Percentiles rank a stretch among this genome's conserved stretches.
phyloP scores from a whole-genome alignment of 257 asterid genomes.

The Ilex aquifolium region DNA sequence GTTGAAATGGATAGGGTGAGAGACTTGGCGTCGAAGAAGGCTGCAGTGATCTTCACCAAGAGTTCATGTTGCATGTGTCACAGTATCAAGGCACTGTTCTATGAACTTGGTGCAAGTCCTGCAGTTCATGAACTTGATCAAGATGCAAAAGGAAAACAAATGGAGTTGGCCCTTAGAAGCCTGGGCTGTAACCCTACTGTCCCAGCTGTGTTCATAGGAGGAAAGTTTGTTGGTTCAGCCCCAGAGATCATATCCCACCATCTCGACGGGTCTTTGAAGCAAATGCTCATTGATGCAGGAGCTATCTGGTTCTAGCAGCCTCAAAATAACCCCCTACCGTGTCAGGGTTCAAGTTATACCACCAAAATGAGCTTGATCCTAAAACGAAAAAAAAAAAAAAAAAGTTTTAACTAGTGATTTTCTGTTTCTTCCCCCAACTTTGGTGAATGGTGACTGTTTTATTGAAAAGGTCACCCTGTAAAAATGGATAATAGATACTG shows the following conservation, averaged over 20 bases:
- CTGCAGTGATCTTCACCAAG: slow-evolving; percentile 73
- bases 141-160: slow-evolving; percentile 46
- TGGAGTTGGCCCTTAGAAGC: slow-evolving; percentile 52
- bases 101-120: slow-evolving; percentile 76
- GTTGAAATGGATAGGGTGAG: slow-evolving; percentile 48
- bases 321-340: not conserved
- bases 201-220: slow-evolving; percentile 76
- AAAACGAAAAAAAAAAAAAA: no score
- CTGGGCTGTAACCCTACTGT: slow-evolving; percentile 68
- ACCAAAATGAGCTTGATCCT: no score
- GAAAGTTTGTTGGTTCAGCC: slow-evolving; percentile 60
- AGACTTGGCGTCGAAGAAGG: slow-evolving; percentile 65
- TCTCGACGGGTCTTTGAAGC: slow-evolving; percentile 67
- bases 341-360: not conserved
- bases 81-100: slow-evolving; percentile 68
- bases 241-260: slow-evolving; percentile 60
- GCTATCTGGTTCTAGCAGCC: slow-evolving; percentile 64
- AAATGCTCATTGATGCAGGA: slow-evolving; percentile 54
- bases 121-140: slow-evolving; percentile 68
- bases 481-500: not conserved
- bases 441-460: not conserved
- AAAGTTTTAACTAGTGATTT: not conserved
- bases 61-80: slow-evolving; percentile 93
- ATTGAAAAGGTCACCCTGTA: not conserved
- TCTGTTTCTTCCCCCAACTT: not conserved